phyloP scores from a whole-genome alignment of 1,139 yeast genomes.

The Nakaseomyces delphensis region DNA sequence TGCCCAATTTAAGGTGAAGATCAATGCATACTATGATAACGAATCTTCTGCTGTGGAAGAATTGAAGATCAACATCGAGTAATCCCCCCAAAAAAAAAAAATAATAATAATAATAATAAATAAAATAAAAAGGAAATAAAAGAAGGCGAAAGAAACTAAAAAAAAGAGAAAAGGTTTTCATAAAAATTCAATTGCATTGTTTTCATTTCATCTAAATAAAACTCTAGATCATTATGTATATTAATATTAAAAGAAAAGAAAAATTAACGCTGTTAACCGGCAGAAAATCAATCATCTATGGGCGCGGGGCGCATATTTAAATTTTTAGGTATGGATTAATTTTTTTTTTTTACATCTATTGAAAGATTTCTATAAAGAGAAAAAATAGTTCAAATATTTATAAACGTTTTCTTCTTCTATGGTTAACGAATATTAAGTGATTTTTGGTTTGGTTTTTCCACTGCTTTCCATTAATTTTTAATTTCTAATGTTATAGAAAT shows the following conservation, averaged over 20 bases:
- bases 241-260: not conserved
- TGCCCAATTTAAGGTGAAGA: conserved; percentile 75
- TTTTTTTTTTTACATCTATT: no score
- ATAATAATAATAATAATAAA: not conserved
- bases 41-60: conserved; percentile 35
- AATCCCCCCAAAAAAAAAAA: conserved; percentile 4
- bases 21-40: conserved; percentile 66
- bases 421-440: conserved; percentile 2
- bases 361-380: not conserved
- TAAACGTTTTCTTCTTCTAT: not conserved
- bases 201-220: conserved; percentile 2
- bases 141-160: not conserved
- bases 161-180: not conserved
- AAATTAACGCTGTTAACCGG: no score
- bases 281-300: no score
- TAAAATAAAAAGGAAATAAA: not conserved
- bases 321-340: not conserved
- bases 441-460: not conserved
- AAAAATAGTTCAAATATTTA: not conserved
- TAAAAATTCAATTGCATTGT: conserved; percentile 6
- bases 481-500: not conserved
- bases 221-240: conserved; percentile 1
- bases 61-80: conserved; percentile 32
- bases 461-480: not conserved
- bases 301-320: no score